Percentiles rank a stretch among this genome's conserved stretches.
Evolutionary conservation across 202 grass and related monocot species (phyloP).

Genomic region (Brachypodium distachyon): DNA sequence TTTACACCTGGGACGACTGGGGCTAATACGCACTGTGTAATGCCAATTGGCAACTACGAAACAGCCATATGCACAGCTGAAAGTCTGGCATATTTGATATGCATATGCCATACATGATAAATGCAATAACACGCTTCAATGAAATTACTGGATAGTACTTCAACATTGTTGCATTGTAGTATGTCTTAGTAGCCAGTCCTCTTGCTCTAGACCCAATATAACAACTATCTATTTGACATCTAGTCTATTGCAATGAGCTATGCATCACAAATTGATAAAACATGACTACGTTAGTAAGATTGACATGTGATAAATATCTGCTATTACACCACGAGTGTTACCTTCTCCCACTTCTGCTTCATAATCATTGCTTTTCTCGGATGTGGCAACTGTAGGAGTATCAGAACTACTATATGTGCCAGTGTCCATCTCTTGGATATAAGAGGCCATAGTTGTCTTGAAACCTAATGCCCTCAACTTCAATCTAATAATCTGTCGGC

Average conservation of each 20-base stretch:
- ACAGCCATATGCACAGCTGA: neutral
- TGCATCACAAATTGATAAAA: neutral
- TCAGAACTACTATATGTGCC: conserved; percentile 9
- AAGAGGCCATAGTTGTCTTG: conserved; percentile 45
- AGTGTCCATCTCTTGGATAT: conserved; percentile 19
- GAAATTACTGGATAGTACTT: neutral
- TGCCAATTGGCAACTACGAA: too few species aligned
- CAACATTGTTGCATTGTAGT: neutral
- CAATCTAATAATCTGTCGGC: conserved; percentile 75
- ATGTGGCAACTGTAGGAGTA: conserved; percentile 8
- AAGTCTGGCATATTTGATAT: neutral
- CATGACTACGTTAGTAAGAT: conserved; percentile 2
- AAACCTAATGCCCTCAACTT: conserved; percentile 63
- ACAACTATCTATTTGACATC: neutral
- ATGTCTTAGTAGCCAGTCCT: too few species aligned
- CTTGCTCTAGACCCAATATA: too few species aligned
- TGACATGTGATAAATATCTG: conserved; percentile 1
- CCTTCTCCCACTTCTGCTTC: conserved; percentile 29
- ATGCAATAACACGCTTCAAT: too few species aligned
- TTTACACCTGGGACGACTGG: too few species aligned
- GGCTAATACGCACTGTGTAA: too few species aligned
- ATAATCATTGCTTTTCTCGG: conserved; percentile 22
- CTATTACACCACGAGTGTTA: conserved; percentile 22
- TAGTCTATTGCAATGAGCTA: neutral
- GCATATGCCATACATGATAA: too few species aligned